These are phyloP conservation scores for Tuber melanosporum DNA, from an alignment of 495 filamentous ascomycete species.

Conservation along the genomic window DNA sequence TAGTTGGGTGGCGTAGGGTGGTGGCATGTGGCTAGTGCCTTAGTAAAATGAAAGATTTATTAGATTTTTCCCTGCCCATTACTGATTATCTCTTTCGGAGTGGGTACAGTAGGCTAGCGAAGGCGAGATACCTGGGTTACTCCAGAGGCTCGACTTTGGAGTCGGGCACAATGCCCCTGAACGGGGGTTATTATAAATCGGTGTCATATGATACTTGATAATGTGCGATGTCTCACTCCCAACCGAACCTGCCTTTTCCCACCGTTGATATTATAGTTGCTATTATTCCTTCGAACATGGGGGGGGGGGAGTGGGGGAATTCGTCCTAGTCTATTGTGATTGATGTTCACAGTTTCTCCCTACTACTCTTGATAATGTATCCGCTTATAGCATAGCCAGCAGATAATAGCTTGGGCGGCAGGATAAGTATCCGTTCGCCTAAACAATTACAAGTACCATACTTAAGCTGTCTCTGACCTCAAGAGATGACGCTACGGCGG, in stretches of 20 bases:
- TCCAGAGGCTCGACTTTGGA: neutral
- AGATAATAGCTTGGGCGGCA: neutral
- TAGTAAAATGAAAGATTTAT: neutral
- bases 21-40: neutral
- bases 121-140: neutral
- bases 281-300: neutral
- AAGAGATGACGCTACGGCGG: no score
- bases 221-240: neutral
- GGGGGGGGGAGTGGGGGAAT: neutral
- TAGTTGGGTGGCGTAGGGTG: neutral
- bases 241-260: neutral
- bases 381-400: neutral
- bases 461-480: no score
- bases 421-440: no score
- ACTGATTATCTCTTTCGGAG: neutral
- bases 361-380: neutral
- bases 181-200: neutral
- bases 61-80: neutral
- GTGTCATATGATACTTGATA: neutral
- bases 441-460: no score
- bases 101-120: neutral
- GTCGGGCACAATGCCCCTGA: neutral
- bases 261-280: neutral
- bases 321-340: neutral
- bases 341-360: neutral